Evolutionary conservation across 441 rosid species (phyloP).

Genomic region (Pelargonium australe): DNA sequence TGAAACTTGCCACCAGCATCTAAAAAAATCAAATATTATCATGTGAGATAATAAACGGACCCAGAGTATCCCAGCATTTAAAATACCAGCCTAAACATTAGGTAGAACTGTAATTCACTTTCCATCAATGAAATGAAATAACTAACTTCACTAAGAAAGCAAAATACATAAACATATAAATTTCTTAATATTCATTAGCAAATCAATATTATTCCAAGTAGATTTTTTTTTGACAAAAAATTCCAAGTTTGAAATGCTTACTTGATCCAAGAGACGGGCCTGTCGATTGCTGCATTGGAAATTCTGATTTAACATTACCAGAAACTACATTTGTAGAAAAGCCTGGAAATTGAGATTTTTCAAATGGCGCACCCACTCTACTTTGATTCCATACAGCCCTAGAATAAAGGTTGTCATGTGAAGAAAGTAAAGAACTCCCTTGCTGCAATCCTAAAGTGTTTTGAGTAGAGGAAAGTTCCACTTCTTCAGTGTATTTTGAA

Average conservation of each 20-base stretch:
- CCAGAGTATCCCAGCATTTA: not conserved
- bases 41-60: conserved; percentile 11
- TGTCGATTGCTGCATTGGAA: conserved; percentile 33
- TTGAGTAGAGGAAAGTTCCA: conserved; percentile 39
- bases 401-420: conserved; percentile 37
- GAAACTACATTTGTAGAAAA: conserved; percentile 40
- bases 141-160: not conserved
- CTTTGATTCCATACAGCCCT: conserved; percentile 44
- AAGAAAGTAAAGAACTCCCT: conserved; percentile 28
- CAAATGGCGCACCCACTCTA: conserved; percentile 37
- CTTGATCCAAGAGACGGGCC: conserved; percentile 37
- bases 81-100: not conserved
- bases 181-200: not conserved
- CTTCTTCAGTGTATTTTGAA: conserved; percentile 29
- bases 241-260: conserved; percentile 20
- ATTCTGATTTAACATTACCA: conserved; percentile 32
- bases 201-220: not conserved
- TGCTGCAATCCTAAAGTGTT: conserved; percentile 34
- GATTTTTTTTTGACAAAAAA: not conserved
- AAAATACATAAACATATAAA: not conserved
- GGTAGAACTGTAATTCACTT: not conserved
- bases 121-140: not conserved
- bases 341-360: conserved; percentile 48
- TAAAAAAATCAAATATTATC: conserved; percentile 27
- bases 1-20: conserved; percentile 52